Base-by-base conservation (phyloP, 108 stramenopile genomes). In the Cyclostephanos tholiformis region DNA sequence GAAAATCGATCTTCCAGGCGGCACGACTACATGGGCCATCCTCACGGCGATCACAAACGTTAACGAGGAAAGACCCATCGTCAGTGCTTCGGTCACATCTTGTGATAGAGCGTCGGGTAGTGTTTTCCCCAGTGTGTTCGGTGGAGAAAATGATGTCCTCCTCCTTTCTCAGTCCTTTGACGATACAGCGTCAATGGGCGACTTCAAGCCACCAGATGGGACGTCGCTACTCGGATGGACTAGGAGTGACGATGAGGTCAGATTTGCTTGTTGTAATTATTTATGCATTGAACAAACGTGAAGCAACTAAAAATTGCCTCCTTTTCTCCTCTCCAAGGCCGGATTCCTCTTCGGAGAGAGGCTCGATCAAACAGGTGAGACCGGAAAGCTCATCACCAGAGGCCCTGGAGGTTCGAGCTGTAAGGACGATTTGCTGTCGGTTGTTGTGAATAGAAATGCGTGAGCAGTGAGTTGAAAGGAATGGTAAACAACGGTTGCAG, bases 91-190 rank as follows among this genome's bases (percentile, higher is more conserved):
- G 44, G 74, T 69, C 17, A 43, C 59, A 51, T 75, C 80, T 14
- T 82, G 80, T 48, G 80, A 82, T 67, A 38, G 6, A 6, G 63
- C 70, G 35, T 62, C 62, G 50, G 59, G 75, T 56, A 67, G 65
- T 29, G 63, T 53, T 0, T 82, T 82, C 38, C 80, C 80, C 13
- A 64, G 62, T 32, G 74, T 82, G 12, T 82, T 66, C 48, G 80
- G 80, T 25, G 60, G 71, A 20, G 44, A 71, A 55, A 57, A 74
- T 29, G 70, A 82, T 44, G 26, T 82, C 27, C 72, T 82, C 12
- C 55, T 82, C 6, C 46, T 82, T 2, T 71, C 69, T 27, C 80
- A 82, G 27, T 65, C 63, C 23, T 82, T 82, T 35, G 80, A 82
- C 39, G 80, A 82, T 68, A 82, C 68, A 16, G 80, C 80, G 14